phyloP scores from a whole-genome alignment of 2,329 filamentous ascomycete species.

The Penicillium hordei region DNA sequence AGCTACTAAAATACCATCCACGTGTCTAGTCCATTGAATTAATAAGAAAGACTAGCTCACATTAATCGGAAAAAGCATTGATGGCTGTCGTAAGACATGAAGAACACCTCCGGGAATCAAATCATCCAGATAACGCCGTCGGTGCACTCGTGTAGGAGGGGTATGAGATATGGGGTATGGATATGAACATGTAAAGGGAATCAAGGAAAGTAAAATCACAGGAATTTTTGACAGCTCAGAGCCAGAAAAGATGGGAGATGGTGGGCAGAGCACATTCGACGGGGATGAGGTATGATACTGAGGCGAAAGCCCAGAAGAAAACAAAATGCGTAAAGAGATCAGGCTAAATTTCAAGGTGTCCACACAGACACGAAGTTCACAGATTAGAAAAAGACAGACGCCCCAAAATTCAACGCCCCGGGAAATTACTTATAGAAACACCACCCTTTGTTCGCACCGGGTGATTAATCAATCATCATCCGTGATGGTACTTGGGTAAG shows the following conservation, averaged over 20 bases:
- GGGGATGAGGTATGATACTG: slow-evolving; percentile 34
- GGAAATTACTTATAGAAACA: slow-evolving; percentile 15
- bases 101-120: slow-evolving; percentile 21
- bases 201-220: slow-evolving; percentile 21
- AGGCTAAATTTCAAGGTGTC: slow-evolving; percentile 40
- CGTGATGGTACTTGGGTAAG: slow-evolving; percentile 40
- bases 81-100: slow-evolving; percentile 23
- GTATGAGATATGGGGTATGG: slow-evolving; percentile 8
- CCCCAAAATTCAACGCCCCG: slow-evolving; percentile 18
- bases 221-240: slow-evolving; percentile 18
- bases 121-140: slow-evolving; percentile 24
- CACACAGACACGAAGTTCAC: slow-evolving; percentile 29
- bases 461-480: slow-evolving; percentile 48
- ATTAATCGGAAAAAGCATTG: slow-evolving; percentile 19
- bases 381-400: slow-evolving; percentile 32
- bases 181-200: slow-evolving; percentile 18
- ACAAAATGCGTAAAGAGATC: slow-evolving; percentile 16
- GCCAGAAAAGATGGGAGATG: slow-evolving; percentile 14
- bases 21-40: slow-evolving; percentile 5
- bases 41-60: slow-evolving; percentile 7
- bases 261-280: slow-evolving; percentile 17
- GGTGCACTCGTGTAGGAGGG: slow-evolving; percentile 23
- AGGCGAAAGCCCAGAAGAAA: slow-evolving; percentile 21
- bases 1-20: background rate
- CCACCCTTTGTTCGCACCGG: background rate